These are phyloP conservation scores for Candida schatavii DNA, from an alignment of 805 yeast species.

Conservation along the genomic window DNA sequence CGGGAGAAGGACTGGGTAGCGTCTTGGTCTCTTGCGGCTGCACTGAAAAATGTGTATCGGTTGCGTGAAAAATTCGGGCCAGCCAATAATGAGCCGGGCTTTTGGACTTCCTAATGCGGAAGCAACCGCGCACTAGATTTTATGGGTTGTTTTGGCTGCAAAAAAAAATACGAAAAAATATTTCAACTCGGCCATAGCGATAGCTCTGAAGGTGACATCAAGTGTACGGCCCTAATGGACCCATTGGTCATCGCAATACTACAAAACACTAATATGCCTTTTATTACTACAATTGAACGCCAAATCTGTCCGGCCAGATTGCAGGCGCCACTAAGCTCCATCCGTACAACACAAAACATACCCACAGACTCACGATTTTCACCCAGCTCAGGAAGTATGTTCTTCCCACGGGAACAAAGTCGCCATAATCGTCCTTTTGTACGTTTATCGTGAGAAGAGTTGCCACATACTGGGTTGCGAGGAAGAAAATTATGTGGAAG, in stretches of 20 bases:
- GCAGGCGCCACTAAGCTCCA: constrained; percentile 95
- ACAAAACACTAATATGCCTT: too few species aligned
- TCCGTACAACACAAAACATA: constrained; percentile 77
- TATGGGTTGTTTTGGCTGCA: too few species aligned
- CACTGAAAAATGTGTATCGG: neutral
- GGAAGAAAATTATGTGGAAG: constrained; percentile 86
- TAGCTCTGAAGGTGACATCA: neutral
- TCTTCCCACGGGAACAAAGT: constrained; percentile 94
- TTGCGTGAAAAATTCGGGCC: constrained; percentile 8
- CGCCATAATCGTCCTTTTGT: constrained; percentile 76
- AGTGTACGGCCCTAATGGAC: too few species aligned
- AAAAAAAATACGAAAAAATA: neutral
- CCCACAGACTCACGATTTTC: constrained; percentile 88
- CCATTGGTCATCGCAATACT: too few species aligned
- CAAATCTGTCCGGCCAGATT: constrained; percentile 85
- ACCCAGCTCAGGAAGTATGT: constrained; percentile 96
- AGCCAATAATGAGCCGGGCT: constrained; percentile 11
- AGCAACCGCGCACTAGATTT: too few species aligned
- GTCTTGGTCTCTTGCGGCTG: too few species aligned
- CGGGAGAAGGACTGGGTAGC: too few species aligned
- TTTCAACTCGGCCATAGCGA: neutral
- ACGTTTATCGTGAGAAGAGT: constrained; percentile 91
- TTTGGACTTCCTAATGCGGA: constrained; percentile 23
- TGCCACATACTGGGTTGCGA: constrained; percentile 97
- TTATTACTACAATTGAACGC: constrained; percentile 22